Evolutionary conservation across 192 early-diverging fungal species (phyloP).

Genomic region (Linnemannia exigua): DNA sequence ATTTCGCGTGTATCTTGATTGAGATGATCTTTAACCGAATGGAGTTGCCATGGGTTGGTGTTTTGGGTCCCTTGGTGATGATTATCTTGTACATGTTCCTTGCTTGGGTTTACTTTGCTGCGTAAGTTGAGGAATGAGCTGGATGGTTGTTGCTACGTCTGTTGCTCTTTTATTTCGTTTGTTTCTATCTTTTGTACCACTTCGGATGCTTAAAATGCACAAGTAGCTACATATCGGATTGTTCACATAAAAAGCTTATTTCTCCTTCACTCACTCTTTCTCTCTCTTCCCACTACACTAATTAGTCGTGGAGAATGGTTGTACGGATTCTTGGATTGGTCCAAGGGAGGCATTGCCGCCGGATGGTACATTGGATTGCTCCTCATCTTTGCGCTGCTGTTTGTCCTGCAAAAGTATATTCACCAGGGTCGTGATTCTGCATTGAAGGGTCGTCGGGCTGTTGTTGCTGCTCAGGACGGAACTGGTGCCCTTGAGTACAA

Average conservation of each 20-base stretch:
- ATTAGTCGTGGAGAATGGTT: slow-evolving; percentile 42
- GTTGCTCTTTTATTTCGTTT: background rate
- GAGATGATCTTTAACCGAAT: slow-evolving; percentile 52
- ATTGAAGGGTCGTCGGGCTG: slow-evolving; percentile 7
- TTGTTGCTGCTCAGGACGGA: slow-evolving; percentile 28
- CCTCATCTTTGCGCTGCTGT: slow-evolving; percentile 28
- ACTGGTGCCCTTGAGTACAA: slow-evolving; percentile 10
- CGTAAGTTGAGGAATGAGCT: too few species aligned
- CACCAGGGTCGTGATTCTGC: slow-evolving; percentile 33
- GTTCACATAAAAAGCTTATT: background rate
- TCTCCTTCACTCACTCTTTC: too few species aligned
- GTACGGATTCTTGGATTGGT: slow-evolving; percentile 55
- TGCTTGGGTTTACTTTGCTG: slow-evolving; percentile 54
- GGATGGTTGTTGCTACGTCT: background rate
- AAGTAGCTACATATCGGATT: too few species aligned
- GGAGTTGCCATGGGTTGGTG: slow-evolving; percentile 34
- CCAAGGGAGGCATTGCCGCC: slow-evolving; percentile 32
- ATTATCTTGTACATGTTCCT: slow-evolving; percentile 56
- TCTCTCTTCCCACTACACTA: background rate
- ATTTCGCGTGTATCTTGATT: slow-evolving; percentile 34
- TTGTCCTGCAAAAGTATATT: slow-evolving; percentile 42
- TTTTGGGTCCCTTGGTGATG: slow-evolving; percentile 38
- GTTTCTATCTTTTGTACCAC: background rate
- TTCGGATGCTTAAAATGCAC: background rate
- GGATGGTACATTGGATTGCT: slow-evolving; percentile 48